phyloP scores from a whole-genome alignment of 805 yeast species.

The Candida pseudofarinosa region DNA sequence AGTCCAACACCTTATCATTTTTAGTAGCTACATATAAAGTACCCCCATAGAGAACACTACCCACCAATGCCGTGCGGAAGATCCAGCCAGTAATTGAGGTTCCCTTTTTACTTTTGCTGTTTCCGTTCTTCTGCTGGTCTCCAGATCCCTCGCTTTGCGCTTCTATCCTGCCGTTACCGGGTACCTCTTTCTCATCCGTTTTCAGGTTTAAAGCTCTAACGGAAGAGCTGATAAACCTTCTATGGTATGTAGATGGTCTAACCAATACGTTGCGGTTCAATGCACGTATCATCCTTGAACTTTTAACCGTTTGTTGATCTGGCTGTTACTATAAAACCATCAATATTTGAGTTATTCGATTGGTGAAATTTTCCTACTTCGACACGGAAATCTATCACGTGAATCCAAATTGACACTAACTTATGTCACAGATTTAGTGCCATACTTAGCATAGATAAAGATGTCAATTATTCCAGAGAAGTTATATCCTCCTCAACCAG shows the following conservation, averaged over 20 bases:
- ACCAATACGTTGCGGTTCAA: neutral
- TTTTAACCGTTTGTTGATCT: neutral
- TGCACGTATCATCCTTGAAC: neutral
- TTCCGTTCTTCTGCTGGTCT: neutral
- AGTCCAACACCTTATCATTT: conserved; percentile 41
- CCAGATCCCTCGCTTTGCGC: neutral
- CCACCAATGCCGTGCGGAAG: conserved; percentile 24
- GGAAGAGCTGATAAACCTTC: neutral
- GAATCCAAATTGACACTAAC: too few relatives aligned
- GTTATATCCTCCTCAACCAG: conserved; percentile 72
- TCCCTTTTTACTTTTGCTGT: conserved; percentile 18
- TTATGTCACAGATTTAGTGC: too few relatives aligned
- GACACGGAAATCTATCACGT: conserved; percentile 1
- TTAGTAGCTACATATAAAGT: conserved; percentile 39
- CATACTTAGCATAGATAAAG: too few relatives aligned
- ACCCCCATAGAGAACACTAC: conserved; percentile 33
- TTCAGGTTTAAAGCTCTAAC: neutral
- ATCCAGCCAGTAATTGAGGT: conserved; percentile 29
- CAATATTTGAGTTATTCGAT: neutral
- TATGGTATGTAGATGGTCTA: neutral
- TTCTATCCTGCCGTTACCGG: too few relatives aligned
- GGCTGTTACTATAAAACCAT: neutral
- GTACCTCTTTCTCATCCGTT: neutral
- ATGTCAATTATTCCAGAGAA: conserved; percentile 29
- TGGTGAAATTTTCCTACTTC: conserved; percentile 1